Base-by-base conservation (phyloP, 306 rosid species). In the Astragalus glycyphyllos region DNA sequence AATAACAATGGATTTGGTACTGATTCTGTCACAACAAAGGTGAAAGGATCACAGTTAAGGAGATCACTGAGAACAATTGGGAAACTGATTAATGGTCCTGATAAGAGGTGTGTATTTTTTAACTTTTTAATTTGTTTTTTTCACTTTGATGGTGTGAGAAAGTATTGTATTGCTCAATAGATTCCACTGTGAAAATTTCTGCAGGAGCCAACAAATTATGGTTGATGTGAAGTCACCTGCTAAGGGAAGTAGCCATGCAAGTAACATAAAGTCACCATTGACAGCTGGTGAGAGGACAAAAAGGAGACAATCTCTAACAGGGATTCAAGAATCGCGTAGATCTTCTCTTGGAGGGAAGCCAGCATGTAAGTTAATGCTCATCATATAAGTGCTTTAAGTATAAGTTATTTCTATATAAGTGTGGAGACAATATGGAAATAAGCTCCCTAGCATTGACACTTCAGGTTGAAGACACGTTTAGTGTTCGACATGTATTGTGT, bases 21-120 rank as follows among this genome's bases (percentile, higher is more conserved):
- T 5, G 88, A 85, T 59, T 83, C 60, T 66, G 78, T 65, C 51
- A 81, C 90, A 38, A 83, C 96, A 26, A 83, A 78, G 66, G 54
- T 42, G 40, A 94, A 91, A 79, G 96, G 94, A 34, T 94, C 91
- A 8, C 97, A 89, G 14, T 83, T 94, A 48, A 83, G 95, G 74
- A 94, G 82, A 87, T 89, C 99, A 44, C 66, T 91, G 59, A 73
- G 95, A 83, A 88, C 98, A 49, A 94, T 94, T 17, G 96, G 99
- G 46, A 94, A 94, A 73, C 83, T 94, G 71, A 91, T 94, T 15
- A 94, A 83, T 72, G 95, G 96, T 68, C 85, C 92, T 58, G 99
- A 94, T 13, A 94, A 86, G 79, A 91, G 88, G 99, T 84, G 47
- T 4, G 61, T 13, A 62, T 51, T 1, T 6, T 35, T 73, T 17